A percentile compares a stretch with the other conserved stretches of the same genome.
phyloP scores from a whole-genome alignment of 306 rosid species.

The Cucurbita maxima region DNA sequence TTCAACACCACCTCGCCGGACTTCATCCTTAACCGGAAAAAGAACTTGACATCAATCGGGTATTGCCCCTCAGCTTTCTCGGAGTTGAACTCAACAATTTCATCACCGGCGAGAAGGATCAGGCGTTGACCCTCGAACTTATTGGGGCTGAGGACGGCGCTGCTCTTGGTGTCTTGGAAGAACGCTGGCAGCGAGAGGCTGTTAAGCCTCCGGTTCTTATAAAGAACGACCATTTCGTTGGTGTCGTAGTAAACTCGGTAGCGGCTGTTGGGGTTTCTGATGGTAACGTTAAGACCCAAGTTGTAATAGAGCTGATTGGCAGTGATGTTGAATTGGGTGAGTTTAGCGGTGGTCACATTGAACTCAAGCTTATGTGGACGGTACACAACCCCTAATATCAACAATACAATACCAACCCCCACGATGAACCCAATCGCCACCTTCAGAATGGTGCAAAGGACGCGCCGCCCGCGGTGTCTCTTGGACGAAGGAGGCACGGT shows the following conservation, averaged over 20 bases:
- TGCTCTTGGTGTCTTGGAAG: background rate
- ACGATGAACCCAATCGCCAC: conserved; percentile 8
- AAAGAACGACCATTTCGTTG: background rate
- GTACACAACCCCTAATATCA: conserved; percentile 17
- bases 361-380: conserved; percentile 13
- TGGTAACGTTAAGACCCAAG: conserved; percentile 9
- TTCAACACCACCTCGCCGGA: conserved; percentile 22
- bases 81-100: conserved; percentile 3
- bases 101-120: background rate
- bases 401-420: background rate
- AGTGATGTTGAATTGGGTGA: conserved; percentile 16
- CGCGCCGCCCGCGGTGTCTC: conserved; percentile 10
- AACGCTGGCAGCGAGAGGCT: background rate
- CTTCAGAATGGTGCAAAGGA: background rate
- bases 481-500: conserved; percentile 2
- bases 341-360: conserved; percentile 13
- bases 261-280: conserved; percentile 13
- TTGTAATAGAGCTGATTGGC: conserved; percentile 5
- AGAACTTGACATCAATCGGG: conserved; percentile 36
- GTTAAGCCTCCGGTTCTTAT: background rate
- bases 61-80: conserved; percentile 27
- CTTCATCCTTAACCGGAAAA: conserved; percentile 43
- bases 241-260: background rate
- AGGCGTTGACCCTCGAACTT: background rate
- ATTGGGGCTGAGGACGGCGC: background rate